These are phyloP conservation scores for Vitellaria paradoxa DNA, from an alignment of 179 eudicot species.

Conservation along the genomic window DNA sequence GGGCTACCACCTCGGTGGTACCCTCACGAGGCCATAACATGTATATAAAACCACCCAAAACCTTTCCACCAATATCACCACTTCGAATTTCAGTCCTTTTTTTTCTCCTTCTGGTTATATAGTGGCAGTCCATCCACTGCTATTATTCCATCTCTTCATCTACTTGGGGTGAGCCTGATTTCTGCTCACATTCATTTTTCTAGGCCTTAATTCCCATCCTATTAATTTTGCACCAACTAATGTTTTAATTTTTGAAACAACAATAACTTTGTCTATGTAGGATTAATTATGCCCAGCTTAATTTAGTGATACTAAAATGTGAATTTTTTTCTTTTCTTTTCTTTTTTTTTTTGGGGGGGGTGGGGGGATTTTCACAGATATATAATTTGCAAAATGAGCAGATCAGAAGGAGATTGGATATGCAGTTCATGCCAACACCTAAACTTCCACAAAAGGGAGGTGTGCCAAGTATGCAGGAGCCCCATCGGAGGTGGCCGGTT, in stretches of 20 bases:
- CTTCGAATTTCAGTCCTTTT: background rate
- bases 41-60: conserved; percentile 24
- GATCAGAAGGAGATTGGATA: conserved; percentile 81
- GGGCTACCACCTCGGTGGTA: too few species aligned
- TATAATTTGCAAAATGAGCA: conserved; percentile 44
- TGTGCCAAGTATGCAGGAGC: conserved; percentile 67
- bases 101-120: background rate
- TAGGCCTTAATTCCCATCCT: background rate
- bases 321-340: too few species aligned
- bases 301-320: too few species aligned
- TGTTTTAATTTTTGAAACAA: too few species aligned
- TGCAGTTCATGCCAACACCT: conserved; percentile 81
- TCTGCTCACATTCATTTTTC: background rate
- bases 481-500: conserved; percentile 46
- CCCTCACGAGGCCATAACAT: conserved; percentile 15
- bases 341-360: too few species aligned
- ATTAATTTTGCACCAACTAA: too few species aligned
- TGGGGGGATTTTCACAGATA: background rate
- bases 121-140: background rate
- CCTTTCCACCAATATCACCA: conserved; percentile 19
- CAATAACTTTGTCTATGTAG: too few species aligned
- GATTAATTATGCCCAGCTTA: too few species aligned
- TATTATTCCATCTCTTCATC: conserved; percentile 7
- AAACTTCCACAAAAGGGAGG: conserved; percentile 75
- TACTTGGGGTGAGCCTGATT: conserved; percentile 21